Base-by-base conservation (phyloP, 495 filamentous ascomycete genomes). In the Trichoderma orchidacearum region DNA sequence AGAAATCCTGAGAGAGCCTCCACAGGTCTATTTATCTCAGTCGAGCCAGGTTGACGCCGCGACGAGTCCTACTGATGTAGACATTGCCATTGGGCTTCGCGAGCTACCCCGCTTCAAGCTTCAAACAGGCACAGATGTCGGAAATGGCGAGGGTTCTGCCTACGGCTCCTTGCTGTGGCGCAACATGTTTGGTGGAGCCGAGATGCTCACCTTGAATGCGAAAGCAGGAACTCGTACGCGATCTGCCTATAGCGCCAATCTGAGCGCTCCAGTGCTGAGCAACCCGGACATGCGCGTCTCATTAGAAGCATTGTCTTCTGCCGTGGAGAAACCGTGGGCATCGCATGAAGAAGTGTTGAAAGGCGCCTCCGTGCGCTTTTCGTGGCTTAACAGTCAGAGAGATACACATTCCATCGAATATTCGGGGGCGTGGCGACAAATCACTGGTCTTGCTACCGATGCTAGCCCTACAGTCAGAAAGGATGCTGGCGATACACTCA, bases 161-260 rank as follows among this genome's bases (percentile, higher is more conserved):
- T 96, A 95, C 66, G 80, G 86, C 56, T 88, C 91, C 55, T 76
- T 86, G 29, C 76, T 87, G 12, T 82, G 86, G 68, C 85, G 94
- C 51, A 98, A 98, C 71, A 79, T 98, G 38, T 91, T 97, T 64
- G 93, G 93, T 35, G 94, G 94, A 27, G 91, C 93, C 15, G 93
- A 98, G 70, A 83, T 81, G n/a, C 68, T 97, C 56, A 75, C 73
- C 4, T 67, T 94, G 48, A 89, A 93, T 63, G 91, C 89, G 15
- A 86, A 88, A 1, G 69, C 90, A 28, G 93, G 93, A 27, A 96
- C 90, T 31, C 80, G 93, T 29, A 96, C 93, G 13, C 76, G 90
- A 31, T 90, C 89, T 13, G 85, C 91, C 27, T 97, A 96, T 71
- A 85, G 87, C 62, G 85, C 87, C 55, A 81, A 77, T 56, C 90